Evolutionary conservation across 305 asterid species (phyloP).

Genomic region (Fraxinus latifolia): DNA sequence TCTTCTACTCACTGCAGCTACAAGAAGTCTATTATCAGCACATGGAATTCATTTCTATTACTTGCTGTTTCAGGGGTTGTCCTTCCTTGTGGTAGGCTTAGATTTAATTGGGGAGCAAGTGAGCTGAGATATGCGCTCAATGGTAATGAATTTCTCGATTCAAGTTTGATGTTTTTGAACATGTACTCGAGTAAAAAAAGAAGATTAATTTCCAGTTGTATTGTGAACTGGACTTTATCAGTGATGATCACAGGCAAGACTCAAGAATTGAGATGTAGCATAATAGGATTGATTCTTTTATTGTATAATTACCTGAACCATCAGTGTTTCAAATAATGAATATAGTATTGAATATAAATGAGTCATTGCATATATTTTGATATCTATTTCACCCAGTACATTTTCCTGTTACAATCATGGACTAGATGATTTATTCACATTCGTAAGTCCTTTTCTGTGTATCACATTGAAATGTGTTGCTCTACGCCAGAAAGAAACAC

Average conservation of each 20-base stretch:
- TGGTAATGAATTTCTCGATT: background rate
- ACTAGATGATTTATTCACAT: background rate
- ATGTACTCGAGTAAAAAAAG: constrained; percentile 26
- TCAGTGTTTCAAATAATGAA: constrained; percentile 23
- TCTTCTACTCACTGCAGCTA: constrained; percentile 80
- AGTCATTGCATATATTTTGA: background rate
- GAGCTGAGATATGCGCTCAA: constrained; percentile 32
- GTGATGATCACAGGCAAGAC: background rate
- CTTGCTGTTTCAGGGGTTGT: constrained; percentile 81
- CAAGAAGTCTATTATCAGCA: constrained; percentile 74
- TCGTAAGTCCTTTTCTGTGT: background rate
- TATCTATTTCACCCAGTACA: background rate
- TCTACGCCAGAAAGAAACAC: background rate
- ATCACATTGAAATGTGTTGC: background rate
- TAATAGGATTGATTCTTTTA: constrained; percentile 40
- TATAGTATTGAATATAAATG: constrained; percentile 32
- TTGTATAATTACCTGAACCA: constrained; percentile 33
- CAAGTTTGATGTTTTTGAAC: constrained; percentile 24
- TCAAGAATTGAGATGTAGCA: constrained; percentile 21
- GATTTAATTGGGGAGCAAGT: constrained; percentile 93
- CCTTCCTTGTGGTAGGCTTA: constrained; percentile 78
- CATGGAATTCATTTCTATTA: constrained; percentile 94
- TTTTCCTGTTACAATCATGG: background rate
- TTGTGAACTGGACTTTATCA: constrained; percentile 17
- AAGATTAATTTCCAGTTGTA: constrained; percentile 15